Evolutionary conservation across 1,139 yeast species (phyloP).

Genomic region (Zygosaccharomyces pseudobailii): DNA sequence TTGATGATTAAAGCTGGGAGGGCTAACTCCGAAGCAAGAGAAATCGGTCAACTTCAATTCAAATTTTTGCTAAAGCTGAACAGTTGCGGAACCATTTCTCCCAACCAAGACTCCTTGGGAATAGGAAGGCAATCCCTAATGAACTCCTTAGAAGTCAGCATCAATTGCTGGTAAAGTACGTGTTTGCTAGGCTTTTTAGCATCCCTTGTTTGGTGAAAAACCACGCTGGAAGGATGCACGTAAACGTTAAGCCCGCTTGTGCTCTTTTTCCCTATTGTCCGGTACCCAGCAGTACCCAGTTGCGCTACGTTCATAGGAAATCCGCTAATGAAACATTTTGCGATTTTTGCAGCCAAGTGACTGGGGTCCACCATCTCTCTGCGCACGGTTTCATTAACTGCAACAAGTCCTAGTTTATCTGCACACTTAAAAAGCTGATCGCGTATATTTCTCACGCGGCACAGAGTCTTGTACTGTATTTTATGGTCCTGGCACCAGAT

Average conservation of each 20-base stretch:
- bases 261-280: slow-evolving; percentile 31
- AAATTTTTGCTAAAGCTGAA: slow-evolving; percentile 5
- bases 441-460: slow-evolving; percentile 66
- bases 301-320: slow-evolving; percentile 78
- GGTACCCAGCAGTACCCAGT: slow-evolving; percentile 66
- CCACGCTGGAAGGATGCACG: slow-evolving; percentile 68
- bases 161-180: slow-evolving; percentile 77
- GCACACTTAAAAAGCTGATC: slow-evolving; percentile 66
- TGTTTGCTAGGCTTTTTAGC: slow-evolving; percentile 66
- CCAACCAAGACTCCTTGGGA: slow-evolving; percentile 55
- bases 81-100: slow-evolving; percentile 58
- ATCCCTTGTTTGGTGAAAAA: slow-evolving; percentile 26
- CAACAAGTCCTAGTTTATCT: slow-evolving; percentile 47
- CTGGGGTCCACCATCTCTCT: slow-evolving; percentile 15
- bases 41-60: not conserved
- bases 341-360: slow-evolving; percentile 41
- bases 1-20: not conserved
- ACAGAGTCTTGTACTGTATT: slow-evolving; percentile 68
- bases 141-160: slow-evolving; percentile 80
- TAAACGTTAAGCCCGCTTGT: slow-evolving; percentile 43
- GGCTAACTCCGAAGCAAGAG: not conserved
- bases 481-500: slow-evolving; percentile 89
- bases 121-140: slow-evolving; percentile 82
- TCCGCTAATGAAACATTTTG: slow-evolving; percentile 70
- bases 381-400: slow-evolving; percentile 19